These are phyloP conservation scores for Boletus rubescentipes DNA, from an alignment of 768 basidiomycete genomes.

Conservation along the genomic window DNA sequence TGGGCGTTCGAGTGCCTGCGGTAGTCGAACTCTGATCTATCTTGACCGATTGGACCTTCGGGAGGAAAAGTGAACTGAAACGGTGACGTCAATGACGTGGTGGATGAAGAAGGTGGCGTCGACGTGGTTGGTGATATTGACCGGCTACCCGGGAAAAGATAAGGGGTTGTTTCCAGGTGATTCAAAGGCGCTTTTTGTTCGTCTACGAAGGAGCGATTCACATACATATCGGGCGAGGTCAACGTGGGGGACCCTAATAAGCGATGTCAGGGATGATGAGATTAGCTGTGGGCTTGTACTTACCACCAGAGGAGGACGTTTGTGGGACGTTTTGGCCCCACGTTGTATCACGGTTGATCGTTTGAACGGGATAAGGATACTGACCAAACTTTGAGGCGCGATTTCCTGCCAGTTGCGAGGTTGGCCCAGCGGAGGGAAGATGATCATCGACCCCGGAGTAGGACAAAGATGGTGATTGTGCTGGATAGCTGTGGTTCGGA, in stretches of 20 bases:
- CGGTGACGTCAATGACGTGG: constrained; percentile 59
- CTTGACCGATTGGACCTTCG: constrained; percentile 50
- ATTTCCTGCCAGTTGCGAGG: constrained; percentile 37
- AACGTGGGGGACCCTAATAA: constrained; percentile 60
- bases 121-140: constrained; percentile 71
- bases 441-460: constrained; percentile 38
- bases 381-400: constrained; percentile 53
- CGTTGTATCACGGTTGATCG: constrained; percentile 30
- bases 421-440: constrained; percentile 20
- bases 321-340: constrained; percentile 33
- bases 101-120: constrained; percentile 59
- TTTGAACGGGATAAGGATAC: constrained; percentile 44
- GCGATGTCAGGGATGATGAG: constrained; percentile 32
- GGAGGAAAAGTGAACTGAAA: constrained; percentile 64
- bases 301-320: constrained; percentile 32
- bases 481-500: constrained; percentile 39
- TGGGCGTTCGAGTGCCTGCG: constrained; percentile 55
- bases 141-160: constrained; percentile 64
- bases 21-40: constrained; percentile 65
- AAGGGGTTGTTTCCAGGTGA: constrained; percentile 52
- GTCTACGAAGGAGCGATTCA: constrained; percentile 46
- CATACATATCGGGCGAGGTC: constrained; percentile 46
- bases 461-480: constrained; percentile 48
- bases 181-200: constrained; percentile 57
- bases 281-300: constrained; percentile 29